phyloP scores from a whole-genome alignment of 257 asterid genomes.

The Nicotiana undulata region DNA sequence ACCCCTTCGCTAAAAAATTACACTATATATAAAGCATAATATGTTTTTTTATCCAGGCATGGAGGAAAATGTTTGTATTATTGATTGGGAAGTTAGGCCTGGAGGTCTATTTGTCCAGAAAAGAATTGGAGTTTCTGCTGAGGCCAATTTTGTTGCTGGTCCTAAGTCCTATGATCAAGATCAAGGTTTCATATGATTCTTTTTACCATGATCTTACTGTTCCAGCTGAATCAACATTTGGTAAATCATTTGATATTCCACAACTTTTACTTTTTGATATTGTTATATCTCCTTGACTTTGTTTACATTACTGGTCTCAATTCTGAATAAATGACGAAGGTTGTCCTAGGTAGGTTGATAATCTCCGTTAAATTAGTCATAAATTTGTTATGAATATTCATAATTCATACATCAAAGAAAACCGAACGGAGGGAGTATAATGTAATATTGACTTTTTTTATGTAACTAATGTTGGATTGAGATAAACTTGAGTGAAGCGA shows the following conservation, averaged over 20 bases:
- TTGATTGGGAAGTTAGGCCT: conserved; percentile 32
- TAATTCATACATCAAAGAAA: no score
- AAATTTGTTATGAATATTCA: no score
- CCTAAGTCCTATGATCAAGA: conserved; percentile 25
- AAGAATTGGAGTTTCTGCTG: conserved; percentile 5
- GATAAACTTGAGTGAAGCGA: background rate
- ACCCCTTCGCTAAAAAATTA: no score
- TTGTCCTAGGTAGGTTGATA: background rate
- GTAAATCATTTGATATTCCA: conserved; percentile 4
- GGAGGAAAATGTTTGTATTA: background rate
- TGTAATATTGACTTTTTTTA: no score
- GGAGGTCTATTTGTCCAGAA: conserved; percentile 28
- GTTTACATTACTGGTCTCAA: background rate
- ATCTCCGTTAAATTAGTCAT: background rate
- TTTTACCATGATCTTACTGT: conserved; percentile 16
- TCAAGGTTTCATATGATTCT: conserved; percentile 24
- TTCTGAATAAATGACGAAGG: background rate
- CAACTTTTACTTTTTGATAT: background rate
- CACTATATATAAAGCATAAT: no score
- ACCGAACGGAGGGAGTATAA: no score
- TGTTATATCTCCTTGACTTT: background rate
- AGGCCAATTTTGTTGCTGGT: background rate
- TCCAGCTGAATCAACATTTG: conserved; percentile 26
- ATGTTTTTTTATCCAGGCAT: no score
- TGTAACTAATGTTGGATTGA: background rate